Evolutionary conservation across 192 early-diverging fungal species (phyloP).

Genomic region (Oehlia diaphana): DNA sequence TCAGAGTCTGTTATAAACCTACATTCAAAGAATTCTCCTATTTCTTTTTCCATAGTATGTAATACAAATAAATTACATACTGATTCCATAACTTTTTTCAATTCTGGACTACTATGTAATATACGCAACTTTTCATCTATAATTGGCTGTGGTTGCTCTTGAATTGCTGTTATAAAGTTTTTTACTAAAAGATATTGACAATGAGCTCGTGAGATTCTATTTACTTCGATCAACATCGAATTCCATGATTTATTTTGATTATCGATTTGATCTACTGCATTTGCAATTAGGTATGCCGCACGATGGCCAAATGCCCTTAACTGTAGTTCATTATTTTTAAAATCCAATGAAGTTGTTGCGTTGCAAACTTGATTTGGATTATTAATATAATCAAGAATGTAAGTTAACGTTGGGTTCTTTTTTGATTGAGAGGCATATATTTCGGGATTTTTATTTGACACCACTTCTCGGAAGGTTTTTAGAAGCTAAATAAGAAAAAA

Average conservation of each 20-base stretch:
- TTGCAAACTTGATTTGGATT: slow-evolving; percentile 51
- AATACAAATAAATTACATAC: slow-evolving; percentile 58
- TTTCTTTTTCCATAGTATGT: slow-evolving; percentile 69
- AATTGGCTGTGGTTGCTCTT: slow-evolving; percentile 42
- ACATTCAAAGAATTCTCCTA: slow-evolving; percentile 60
- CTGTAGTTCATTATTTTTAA: slow-evolving; percentile 61
- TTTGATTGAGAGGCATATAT: neutral
- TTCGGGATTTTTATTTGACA: neutral
- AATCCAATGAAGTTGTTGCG: slow-evolving; percentile 47
- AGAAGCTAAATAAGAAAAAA: neutral
- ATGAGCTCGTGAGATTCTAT: slow-evolving; percentile 72
- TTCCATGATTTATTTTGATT: slow-evolving; percentile 67
- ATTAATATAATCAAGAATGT: slow-evolving; percentile 41
- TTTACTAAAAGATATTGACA: slow-evolving; percentile 73
- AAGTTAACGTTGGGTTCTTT: neutral
- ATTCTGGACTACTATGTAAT: slow-evolving; percentile 34
- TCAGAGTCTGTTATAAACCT: slow-evolving; percentile 57
- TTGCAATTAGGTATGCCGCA: slow-evolving; percentile 61
- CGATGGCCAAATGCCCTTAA: slow-evolving; percentile 76
- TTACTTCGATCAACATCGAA: slow-evolving; percentile 74
- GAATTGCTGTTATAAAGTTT: slow-evolving; percentile 69
- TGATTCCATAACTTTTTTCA: slow-evolving; percentile 46
- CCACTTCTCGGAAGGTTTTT: neutral
- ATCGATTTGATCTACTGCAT: slow-evolving; percentile 65
- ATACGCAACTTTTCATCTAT: slow-evolving; percentile 35